These are phyloP conservation scores for Celoporthe dispersa DNA, from an alignment of 2,329 filamentous ascomycete genomes.

Conservation along the genomic window DNA sequence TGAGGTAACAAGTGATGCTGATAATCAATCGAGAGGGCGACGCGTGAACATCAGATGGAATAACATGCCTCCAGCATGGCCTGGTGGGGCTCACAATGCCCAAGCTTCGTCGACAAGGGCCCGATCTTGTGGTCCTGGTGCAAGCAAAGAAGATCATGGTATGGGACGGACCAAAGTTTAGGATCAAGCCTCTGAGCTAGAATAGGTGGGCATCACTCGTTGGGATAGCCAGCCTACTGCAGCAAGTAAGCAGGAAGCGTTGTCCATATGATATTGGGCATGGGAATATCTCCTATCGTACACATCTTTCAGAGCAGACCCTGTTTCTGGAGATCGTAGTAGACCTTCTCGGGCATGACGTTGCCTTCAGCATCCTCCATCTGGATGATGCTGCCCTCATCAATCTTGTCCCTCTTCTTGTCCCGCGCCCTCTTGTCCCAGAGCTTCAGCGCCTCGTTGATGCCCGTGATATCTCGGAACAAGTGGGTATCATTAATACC, in stretches of 20 bases:
- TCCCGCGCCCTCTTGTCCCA: constrained; percentile 95
- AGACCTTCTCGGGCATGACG: constrained; percentile 99
- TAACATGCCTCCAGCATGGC: neutral
- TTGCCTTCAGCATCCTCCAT: constrained; percentile 99
- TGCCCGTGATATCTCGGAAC: constrained; percentile 92
- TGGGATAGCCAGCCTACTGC: neutral
- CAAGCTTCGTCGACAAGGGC: neutral
- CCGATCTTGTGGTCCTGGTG: neutral
- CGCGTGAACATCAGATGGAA: neutral
- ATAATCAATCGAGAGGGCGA: neutral
- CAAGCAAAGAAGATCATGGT: neutral
- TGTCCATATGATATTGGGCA: neutral
- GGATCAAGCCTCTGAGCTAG: neutral
- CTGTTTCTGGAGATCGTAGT: constrained; percentile 91
- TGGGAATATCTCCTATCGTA: too few relatives aligned
- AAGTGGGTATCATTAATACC: constrained; percentile 90
- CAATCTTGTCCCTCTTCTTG: constrained; percentile 75
- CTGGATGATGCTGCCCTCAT: constrained; percentile 86
- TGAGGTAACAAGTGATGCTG: neutral
- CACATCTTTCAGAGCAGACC: constrained; percentile 68
- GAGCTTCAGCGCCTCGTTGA: constrained; percentile 83
- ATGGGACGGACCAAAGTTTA: neutral
- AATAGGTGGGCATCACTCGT: neutral
- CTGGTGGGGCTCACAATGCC: neutral
- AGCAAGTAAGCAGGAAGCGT: neutral